A percentile compares a stretch with the other conserved stretches of the same genome.
Evolutionary conservation across 768 basidiomycete genomes (phyloP).

Genomic region (Panellus pusillus): DNA sequence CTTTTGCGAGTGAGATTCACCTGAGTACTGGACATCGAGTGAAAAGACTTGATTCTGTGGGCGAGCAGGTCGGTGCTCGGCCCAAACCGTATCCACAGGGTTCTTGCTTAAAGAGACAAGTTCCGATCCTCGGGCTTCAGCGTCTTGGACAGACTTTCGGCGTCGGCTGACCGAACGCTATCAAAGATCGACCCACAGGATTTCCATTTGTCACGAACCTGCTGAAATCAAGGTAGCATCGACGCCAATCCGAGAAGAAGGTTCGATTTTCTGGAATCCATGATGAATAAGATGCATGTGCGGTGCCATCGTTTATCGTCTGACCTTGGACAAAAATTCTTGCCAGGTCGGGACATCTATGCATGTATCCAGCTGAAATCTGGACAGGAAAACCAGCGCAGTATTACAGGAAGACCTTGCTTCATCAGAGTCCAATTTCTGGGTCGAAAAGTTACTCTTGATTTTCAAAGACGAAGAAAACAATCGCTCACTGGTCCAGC

Average conservation of each 20-base stretch:
- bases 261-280: conserved; percentile 53
- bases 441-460: neutral
- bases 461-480: neutral
- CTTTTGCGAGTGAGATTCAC: conserved; percentile 66
- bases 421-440: conserved; percentile 96
- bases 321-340: conserved; percentile 75
- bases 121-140: conserved; percentile 53
- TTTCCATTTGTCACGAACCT: conserved; percentile 36
- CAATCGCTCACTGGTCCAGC: conserved; percentile 64
- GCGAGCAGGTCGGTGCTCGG: conserved; percentile 58
- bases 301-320: neutral
- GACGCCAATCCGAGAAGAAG: conserved; percentile 71
- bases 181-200: neutral
- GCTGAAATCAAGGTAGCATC: conserved; percentile 77
- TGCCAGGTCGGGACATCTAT: conserved; percentile 87
- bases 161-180: conserved; percentile 50
- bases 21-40: conserved; percentile 75
- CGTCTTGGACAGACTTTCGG: conserved; percentile 56
- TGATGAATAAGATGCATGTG: neutral
- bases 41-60: conserved; percentile 68
- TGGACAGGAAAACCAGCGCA: conserved; percentile 3
- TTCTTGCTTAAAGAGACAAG: conserved; percentile 71
- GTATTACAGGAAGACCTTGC: conserved; percentile 71
- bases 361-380: neutral
- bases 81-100: conserved; percentile 81